These are phyloP conservation scores for Phanerochaete carnosa DNA, from an alignment of 768 basidiomycete genomes.

Conservation along the genomic window DNA sequence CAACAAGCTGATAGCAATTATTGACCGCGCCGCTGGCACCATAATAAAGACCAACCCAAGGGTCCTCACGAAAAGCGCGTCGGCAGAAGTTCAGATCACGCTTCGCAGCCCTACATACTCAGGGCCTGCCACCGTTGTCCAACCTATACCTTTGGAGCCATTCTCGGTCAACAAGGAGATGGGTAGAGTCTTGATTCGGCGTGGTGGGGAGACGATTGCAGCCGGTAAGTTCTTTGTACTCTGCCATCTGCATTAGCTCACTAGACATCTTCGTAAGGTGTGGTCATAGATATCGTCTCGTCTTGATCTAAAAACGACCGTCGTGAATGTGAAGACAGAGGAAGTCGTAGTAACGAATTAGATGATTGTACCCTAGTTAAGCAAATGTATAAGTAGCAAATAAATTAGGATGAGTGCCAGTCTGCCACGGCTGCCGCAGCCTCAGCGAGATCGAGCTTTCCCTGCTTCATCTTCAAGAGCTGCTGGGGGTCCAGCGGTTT, in stretches of 20 bases:
- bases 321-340: not conserved
- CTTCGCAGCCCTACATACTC: conserved; percentile 57
- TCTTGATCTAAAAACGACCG: not conserved
- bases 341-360: not conserved
- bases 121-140: conserved; percentile 39
- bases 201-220: conserved; percentile 91
- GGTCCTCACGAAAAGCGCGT: conserved; percentile 78
- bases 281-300: conserved; percentile 7
- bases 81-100: conserved; percentile 84
- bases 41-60: conserved; percentile 79
- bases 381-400: conserved; percentile 6
- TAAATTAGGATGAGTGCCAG: conserved; percentile 11
- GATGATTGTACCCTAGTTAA: not conserved
- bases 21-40: conserved; percentile 76
- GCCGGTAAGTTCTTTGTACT: conserved; percentile 49
- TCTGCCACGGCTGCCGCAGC: conserved; percentile 13
- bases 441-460: conserved; percentile 11
- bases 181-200: conserved; percentile 85
- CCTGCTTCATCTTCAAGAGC: not conserved
- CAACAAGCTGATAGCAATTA: conserved; percentile 69
- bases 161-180: conserved; percentile 91
- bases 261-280: conserved; percentile 1
- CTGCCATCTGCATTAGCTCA: not conserved
- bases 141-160: conserved; percentile 81
- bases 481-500: not conserved